A percentile compares a stretch with the other conserved stretches of the same genome.
Conservation (phyloP, 1,284 basidiomycete genomes). For the Cystobasidium sp. region DNA sequence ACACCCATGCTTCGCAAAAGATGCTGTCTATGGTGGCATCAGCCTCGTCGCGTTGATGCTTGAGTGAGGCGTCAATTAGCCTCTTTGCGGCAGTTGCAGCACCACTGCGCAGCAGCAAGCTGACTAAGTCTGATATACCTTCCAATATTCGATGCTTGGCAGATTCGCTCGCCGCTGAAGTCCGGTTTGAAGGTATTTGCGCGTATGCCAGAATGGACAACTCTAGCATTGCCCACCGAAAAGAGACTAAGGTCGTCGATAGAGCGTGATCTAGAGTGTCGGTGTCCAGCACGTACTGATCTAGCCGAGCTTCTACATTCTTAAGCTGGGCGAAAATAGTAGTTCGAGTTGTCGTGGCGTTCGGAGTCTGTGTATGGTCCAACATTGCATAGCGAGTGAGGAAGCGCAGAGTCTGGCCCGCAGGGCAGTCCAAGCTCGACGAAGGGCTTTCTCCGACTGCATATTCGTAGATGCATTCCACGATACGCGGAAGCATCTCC, state of each 20-base stretch:
- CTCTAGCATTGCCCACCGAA: slow-evolving; percentile 70
- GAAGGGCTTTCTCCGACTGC: background rate
- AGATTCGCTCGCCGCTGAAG: background rate
- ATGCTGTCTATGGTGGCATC: slow-evolving; percentile 59
- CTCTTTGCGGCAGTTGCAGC: slow-evolving; percentile 59
- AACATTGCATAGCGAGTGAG: slow-evolving; percentile 57
- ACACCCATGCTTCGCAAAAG: slow-evolving; percentile 75
- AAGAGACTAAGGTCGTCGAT: slow-evolving; percentile 58
- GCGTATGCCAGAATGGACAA: slow-evolving; percentile 59
- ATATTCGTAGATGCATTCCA: slow-evolving; percentile 59
- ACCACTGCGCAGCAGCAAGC: background rate
- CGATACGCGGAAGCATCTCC: slow-evolving; percentile 59
- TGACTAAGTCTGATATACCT: background rate
- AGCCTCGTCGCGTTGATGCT: slow-evolving; percentile 50
- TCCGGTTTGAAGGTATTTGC: background rate
- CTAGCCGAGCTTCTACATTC: slow-evolving; percentile 60
- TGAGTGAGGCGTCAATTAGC: slow-evolving; percentile 50
- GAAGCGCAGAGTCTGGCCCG: slow-evolving; percentile 55
- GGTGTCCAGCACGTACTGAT: slow-evolving; percentile 48
- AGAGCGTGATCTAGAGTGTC: background rate
- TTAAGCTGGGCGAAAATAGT: slow-evolving; percentile 53
- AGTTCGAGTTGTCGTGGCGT: background rate
- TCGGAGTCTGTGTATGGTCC: background rate
- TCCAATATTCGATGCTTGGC: slow-evolving; percentile 12
- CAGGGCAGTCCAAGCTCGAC: background rate